phyloP scores from a whole-genome alignment of 2,329 filamentous ascomycete genomes.

The Claviceps humidiphila region DNA sequence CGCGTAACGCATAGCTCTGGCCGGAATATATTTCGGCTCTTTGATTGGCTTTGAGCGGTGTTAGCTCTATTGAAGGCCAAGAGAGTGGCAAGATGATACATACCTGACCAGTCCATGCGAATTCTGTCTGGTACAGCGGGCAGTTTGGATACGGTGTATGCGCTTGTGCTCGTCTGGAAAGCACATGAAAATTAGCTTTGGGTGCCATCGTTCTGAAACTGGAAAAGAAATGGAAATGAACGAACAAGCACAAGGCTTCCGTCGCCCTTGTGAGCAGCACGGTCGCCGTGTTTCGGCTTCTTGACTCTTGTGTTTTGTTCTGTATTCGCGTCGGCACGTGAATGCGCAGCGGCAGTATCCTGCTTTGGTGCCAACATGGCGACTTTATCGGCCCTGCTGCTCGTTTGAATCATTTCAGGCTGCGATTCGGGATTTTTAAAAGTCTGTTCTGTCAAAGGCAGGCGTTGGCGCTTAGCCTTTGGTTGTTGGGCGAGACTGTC shows the following conservation, averaged over 20 bases:
- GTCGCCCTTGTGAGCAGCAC: constrained; percentile 49
- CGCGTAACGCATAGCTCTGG: constrained; percentile 61
- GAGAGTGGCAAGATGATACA: constrained; percentile 21
- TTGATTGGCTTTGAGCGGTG: constrained; percentile 37
- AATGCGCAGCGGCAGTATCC: constrained; percentile 31
- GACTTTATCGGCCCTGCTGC: constrained; percentile 36
- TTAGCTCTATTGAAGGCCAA: not conserved
- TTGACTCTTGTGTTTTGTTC: constrained; percentile 49
- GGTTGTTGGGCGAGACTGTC: constrained; percentile 43
- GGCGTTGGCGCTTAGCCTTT: constrained; percentile 49
- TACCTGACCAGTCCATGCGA: constrained; percentile 52
- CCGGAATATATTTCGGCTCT: constrained; percentile 52
- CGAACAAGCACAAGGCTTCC: constrained; percentile 32
- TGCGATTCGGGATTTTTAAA: constrained; percentile 37
- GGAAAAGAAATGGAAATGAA: constrained; percentile 12
- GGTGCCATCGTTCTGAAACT: not conserved
- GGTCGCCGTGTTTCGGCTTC: constrained; percentile 49
- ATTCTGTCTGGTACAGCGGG: constrained; percentile 70
- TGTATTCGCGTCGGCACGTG: constrained; percentile 26
- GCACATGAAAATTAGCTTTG: constrained; percentile 1
- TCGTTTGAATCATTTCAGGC: constrained; percentile 39
- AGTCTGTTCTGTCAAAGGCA: constrained; percentile 44
- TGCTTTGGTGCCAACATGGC: constrained; percentile 28
- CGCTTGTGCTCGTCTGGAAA: constrained; percentile 63
- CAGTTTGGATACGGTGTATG: constrained; percentile 75